These are phyloP conservation scores for Halophytophthora polymorphica DNA, from an alignment of 352 stramenopile species.

Conservation along the genomic window DNA sequence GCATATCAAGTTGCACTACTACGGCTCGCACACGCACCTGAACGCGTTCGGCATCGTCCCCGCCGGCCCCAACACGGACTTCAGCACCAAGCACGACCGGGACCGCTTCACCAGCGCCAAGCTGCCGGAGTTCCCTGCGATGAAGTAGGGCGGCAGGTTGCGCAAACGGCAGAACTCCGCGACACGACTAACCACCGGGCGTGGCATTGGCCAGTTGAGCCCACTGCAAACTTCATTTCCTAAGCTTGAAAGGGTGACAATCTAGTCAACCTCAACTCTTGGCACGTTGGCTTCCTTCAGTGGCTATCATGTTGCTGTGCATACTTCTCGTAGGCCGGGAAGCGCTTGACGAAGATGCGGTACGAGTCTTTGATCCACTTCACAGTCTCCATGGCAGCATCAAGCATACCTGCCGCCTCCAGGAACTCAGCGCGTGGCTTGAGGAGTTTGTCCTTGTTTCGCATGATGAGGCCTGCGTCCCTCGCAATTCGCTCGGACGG, in stretches of 20 bases:
- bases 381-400: too few species aligned
- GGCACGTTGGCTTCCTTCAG: too few species aligned
- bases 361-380: background rate
- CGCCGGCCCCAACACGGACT: constrained; percentile 58
- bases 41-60: constrained; percentile 95
- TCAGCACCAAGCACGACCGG: constrained; percentile 60
- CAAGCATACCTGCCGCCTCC: too few species aligned
- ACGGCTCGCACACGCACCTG: constrained; percentile 90
- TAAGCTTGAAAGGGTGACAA: too few species aligned
- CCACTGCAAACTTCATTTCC: too few species aligned
- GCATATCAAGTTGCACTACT: constrained; percentile 98
- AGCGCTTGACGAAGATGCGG: background rate
- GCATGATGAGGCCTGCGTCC: too few species aligned
- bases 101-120: constrained; percentile 45
- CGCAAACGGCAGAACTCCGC: too few species aligned
- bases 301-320: background rate
- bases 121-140: constrained; percentile 24
- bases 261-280: too few species aligned
- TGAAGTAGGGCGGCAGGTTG: constrained; percentile 12
- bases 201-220: too few species aligned
- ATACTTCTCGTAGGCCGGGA: background rate
- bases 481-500: too few species aligned
- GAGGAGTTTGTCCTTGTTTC: background rate
- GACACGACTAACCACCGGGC: too few species aligned
- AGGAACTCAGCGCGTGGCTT: background rate